Conservation (phyloP, 2,329 filamentous ascomycete species). For the Aspergillus phoenicis region DNA sequence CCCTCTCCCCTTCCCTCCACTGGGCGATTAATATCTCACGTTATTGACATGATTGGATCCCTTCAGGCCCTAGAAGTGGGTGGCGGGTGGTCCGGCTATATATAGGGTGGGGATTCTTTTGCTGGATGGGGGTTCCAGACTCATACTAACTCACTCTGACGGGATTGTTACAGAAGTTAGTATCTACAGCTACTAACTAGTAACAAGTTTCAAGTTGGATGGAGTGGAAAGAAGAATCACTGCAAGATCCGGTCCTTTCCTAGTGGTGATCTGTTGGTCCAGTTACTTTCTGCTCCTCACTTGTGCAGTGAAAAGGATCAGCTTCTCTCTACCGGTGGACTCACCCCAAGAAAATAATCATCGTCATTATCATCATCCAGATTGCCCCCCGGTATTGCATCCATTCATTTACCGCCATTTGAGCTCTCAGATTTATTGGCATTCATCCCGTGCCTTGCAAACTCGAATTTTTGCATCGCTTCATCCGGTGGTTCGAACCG, state of each 20-base stretch:
- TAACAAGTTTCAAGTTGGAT: too few relatives aligned
- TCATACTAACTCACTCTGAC: background rate
- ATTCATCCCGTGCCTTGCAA: background rate
- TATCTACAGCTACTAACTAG: background rate
- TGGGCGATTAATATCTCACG: background rate
- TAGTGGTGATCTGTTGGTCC: too few relatives aligned
- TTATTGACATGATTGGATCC: background rate
- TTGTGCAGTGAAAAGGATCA: too few relatives aligned
- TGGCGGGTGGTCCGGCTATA: background rate
- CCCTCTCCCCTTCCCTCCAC: background rate
- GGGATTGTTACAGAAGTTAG: background rate
- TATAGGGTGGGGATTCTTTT: background rate
- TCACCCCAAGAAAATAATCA: too few relatives aligned
- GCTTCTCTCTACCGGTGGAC: too few relatives aligned
- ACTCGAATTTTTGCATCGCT: background rate
- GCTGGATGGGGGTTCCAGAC: background rate
- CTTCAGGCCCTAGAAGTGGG: background rate
- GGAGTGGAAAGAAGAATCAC: too few relatives aligned
- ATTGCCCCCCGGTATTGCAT: background rate
- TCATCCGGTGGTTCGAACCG: constrained; percentile 5
- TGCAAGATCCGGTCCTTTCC: too few relatives aligned
- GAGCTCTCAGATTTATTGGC: background rate
- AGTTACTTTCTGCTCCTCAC: too few relatives aligned
- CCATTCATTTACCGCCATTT: background rate
- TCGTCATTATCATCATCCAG: background rate